Evolutionary conservation across 176 grass and related monocot genomes (phyloP).

Genomic region (Lolium rigidum): DNA sequence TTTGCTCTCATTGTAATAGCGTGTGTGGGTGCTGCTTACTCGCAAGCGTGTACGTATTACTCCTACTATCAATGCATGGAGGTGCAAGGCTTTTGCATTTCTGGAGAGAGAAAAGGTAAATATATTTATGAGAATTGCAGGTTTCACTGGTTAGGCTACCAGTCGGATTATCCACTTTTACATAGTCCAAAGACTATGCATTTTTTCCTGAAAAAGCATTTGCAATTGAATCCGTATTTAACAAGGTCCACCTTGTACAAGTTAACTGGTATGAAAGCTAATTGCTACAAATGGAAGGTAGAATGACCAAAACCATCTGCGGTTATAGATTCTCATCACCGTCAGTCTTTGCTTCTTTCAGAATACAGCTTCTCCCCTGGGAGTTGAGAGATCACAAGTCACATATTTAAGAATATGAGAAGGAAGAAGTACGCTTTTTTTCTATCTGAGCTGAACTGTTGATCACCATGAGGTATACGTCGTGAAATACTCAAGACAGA

Average conservation of each 20-base stretch:
- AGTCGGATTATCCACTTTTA: neutral
- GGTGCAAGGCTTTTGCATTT: neutral
- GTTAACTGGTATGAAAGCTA: neutral
- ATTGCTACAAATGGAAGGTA: neutral
- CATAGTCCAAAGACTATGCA: neutral
- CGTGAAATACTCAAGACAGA: neutral
- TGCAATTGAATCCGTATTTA: neutral
- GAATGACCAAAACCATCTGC: neutral
- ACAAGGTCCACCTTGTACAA: neutral
- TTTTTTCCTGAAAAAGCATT: neutral
- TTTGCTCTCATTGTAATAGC: too few relatives aligned
- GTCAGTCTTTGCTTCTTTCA: neutral
- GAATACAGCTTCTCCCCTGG: neutral
- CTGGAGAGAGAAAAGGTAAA: neutral
- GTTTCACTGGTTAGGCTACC: neutral
- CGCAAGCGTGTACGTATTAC: neutral
- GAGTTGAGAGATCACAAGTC: neutral
- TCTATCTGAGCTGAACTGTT: neutral
- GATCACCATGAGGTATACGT: neutral
- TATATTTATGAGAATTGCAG: neutral
- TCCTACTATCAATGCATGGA: neutral
- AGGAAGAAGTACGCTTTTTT: neutral
- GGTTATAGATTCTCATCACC: too few relatives aligned
- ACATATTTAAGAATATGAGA: neutral
- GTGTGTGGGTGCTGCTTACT: too few relatives aligned